These are phyloP conservation scores for Ambrosiella cleistominuta DNA, from an alignment of 2,329 filamentous ascomycete genomes.

Conservation along the genomic window DNA sequence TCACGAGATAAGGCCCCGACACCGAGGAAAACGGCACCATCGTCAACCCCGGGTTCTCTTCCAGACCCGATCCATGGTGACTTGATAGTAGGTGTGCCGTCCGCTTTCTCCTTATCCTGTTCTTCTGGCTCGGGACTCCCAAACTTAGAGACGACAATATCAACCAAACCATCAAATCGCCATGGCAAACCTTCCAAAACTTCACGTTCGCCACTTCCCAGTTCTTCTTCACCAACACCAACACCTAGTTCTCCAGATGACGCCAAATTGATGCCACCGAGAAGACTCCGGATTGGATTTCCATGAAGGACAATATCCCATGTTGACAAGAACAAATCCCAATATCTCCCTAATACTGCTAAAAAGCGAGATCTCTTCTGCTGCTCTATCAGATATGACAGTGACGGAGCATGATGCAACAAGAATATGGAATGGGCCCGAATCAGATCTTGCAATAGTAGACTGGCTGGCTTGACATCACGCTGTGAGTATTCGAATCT, in stretches of 20 bases:
- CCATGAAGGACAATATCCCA: conserved; percentile 89
- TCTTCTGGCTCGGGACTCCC: conserved; percentile 31
- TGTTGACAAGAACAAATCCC: conserved; percentile 49
- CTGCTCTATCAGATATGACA: conserved; percentile 47
- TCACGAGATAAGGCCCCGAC: conserved; percentile 52
- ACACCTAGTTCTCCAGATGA: conserved; percentile 82
- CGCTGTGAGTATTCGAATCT: conserved; percentile 68
- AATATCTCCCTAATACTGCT: conserved; percentile 58
- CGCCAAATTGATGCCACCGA: conserved; percentile 71
- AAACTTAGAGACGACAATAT: conserved; percentile 76
- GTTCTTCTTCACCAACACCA: conserved; percentile 88
- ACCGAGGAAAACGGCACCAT: conserved; percentile 77
- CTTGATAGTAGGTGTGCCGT: conserved; percentile 9
- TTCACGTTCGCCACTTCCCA: conserved; percentile 82
- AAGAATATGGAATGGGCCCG: conserved; percentile 73
- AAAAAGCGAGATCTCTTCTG: conserved; percentile 49
- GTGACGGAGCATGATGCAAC: conserved; percentile 65
- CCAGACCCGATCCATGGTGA: conserved; percentile 56
- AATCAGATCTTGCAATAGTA: conserved; percentile 64
- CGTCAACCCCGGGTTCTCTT: conserved; percentile 47
- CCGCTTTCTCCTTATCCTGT: conserved; percentile 11
- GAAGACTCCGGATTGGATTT: conserved; percentile 65
- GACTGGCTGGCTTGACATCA: conserved; percentile 66
- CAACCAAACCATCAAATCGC: conserved; percentile 67
- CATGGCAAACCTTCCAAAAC: conserved; percentile 77